Base-by-base conservation (phyloP, 2,329 filamentous ascomycete species). In the Colletotrichum camelliae region DNA sequence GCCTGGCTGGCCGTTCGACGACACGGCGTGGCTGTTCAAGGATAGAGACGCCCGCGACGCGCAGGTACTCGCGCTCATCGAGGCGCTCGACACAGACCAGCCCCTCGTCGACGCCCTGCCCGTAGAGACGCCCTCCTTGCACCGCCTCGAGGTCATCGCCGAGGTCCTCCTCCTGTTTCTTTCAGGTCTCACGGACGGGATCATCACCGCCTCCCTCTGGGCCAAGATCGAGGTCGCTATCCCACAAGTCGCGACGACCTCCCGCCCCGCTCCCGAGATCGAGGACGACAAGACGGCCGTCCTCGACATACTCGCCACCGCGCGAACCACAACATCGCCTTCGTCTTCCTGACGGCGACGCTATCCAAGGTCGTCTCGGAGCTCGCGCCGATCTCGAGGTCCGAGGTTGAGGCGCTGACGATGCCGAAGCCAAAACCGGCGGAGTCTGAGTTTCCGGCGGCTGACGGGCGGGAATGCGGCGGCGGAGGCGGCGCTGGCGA, bases 281-380 rank as follows among this genome's bases (percentile, higher is more conserved):
- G 85, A 89, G 24, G 85, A 90, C 48, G 85, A 87, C 78, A 91
- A 90, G 81, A 84, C 84, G 0, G 81, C 85, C 4, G 83, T 97
- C 2, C 90, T 98, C 7, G 96, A 98, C 78, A 89, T 93, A 3
- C 89, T 98, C 3, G 90, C 93, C 0, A 87, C 90, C 3, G 89
- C 91, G 0, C 95, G 0, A 93, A 93, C 66, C 94, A 98, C 84
- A 97, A 95, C 81, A 96, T 98, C 71, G 94, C 94, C 0, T 98
- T 98, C 81, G 94, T 98, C 3, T 96, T 98, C 78, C 86, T 98
- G 18, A 95, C 94, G 0, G 93, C 94, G 10, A 96, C 96, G 84
- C 88, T 98, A 1, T 85, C 88, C 3, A 87, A 88, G 5, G 85
- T 91, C 2, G 85, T 88, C 2, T 82, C 85, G 1, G 90, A 92